Evolutionary conservation across 106 monocot species (phyloP), one percentile per base, ranked within the genome.

Genomic region (Chionographis japonica): DNA sequence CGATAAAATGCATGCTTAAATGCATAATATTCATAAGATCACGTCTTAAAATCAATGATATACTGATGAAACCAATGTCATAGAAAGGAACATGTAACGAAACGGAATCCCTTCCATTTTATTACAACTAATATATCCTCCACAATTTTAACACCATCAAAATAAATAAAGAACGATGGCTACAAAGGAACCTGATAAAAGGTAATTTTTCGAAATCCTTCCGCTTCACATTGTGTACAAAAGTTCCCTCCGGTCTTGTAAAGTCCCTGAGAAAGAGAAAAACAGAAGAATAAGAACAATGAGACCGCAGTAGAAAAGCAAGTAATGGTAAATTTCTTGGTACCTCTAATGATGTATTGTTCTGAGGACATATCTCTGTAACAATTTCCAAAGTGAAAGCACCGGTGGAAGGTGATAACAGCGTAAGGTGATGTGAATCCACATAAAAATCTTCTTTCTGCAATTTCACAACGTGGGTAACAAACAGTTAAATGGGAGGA

Each of bases 311-410:
- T 50, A 16, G 14, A 49, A 49, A 67, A 15, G 6, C 11, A 16
- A 56, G 60, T 12, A 63, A n/a, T 1, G 13, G 7, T 15, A 12
- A 66, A 60, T n/a, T 66, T 12, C 36, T 18, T 15, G 63, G 19
- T 92, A 98, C 98, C 93, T 93, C 93, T 79, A 98, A 77, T 54
- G 98, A 98, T 61, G 98, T 98, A 68, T 98, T 98, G 57, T 75
- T 82, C 35, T 93, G 83, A 60, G 98, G 98, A 71, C 85, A 79
- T 75, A 93, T 93, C 70, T 98, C 93, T 50, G 98, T 98, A 54
- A 79, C 72, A 77, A 93, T 90, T 68, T 98, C 98, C 70, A 98
- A 67, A 54, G 68, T 78, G 77, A 98, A 98, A 75, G 80, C 53
- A 50, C 16, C 53, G 19, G 57, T 58, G 20, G 98, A 93, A 64